A percentile compares a stretch with the other conserved stretches of the same genome.
phyloP scores from a whole-genome alignment of 352 stramenopile genomes.

The Phytophthora hibernalis region DNA sequence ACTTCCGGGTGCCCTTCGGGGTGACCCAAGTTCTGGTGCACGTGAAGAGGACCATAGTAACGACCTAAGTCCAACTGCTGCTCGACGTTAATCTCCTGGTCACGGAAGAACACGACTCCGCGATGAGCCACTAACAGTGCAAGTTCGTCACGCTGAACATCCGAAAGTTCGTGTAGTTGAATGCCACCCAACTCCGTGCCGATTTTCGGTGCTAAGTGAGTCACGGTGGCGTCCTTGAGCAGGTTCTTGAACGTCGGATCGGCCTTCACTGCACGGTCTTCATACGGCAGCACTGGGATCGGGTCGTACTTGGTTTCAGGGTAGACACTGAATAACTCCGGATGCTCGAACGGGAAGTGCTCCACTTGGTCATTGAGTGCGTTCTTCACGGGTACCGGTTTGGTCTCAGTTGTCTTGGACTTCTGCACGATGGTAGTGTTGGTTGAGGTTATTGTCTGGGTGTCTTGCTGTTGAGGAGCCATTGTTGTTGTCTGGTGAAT shows the following conservation, averaged over 20 bases:
- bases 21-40: constrained; percentile 28
- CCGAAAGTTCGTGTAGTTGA: constrained; percentile 17
- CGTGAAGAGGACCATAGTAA: constrained; percentile 24
- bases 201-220: constrained; percentile 23
- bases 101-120: constrained; percentile 24
- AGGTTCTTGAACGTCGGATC: constrained; percentile 29
- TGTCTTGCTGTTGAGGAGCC: constrained; percentile 33
- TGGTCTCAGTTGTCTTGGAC: not conserved
- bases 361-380: constrained; percentile 29
- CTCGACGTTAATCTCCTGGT: constrained; percentile 25
- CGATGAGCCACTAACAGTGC: constrained; percentile 17
- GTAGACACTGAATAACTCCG: constrained; percentile 22
- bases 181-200: constrained; percentile 23
- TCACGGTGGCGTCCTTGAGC: constrained; percentile 26
- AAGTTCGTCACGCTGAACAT: constrained; percentile 20
- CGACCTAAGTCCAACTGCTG: constrained; percentile 20
- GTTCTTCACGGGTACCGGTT: constrained; percentile 34
- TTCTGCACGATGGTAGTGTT: constrained; percentile 5
- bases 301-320: constrained; percentile 20
- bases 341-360: constrained; percentile 26
- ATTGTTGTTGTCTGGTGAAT: constrained; percentile 35
- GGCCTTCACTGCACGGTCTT: constrained; percentile 23
- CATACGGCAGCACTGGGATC: constrained; percentile 25
- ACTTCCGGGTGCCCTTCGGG: constrained; percentile 26
- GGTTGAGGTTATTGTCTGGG: constrained; percentile 4